Percentiles rank a stretch among this genome's conserved stretches.
Conservation (phyloP, 1,284 basidiomycete species). For the Pseudozyma sp. region DNA sequence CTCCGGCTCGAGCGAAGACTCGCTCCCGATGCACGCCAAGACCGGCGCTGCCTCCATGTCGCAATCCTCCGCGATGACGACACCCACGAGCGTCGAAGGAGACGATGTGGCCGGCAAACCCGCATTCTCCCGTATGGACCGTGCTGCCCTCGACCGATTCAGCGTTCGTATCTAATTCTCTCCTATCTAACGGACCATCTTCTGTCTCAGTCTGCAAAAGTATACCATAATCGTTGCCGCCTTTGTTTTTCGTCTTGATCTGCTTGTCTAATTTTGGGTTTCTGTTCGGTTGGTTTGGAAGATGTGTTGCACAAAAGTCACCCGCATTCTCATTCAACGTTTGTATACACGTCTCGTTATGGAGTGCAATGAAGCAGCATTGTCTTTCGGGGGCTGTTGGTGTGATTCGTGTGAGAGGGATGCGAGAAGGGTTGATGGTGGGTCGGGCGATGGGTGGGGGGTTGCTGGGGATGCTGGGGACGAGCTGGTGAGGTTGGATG, state of each 20-base stretch:
- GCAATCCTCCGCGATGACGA: constrained; percentile 17
- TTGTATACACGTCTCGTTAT: too few relatives aligned
- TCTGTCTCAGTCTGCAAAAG: not conserved
- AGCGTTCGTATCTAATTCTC: constrained; percentile 30
- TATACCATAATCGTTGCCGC: not conserved
- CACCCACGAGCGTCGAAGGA: constrained; percentile 19
- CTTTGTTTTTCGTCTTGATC: not conserved
- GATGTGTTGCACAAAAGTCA: too few relatives aligned
- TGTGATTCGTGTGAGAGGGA: too few relatives aligned
- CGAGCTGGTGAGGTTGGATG: too few relatives aligned
- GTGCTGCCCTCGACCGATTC: constrained; percentile 47
- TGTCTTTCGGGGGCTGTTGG: too few relatives aligned
- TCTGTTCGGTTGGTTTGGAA: not conserved
- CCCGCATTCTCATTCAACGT: too few relatives aligned
- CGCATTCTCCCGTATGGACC: constrained; percentile 31
- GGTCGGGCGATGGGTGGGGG: too few relatives aligned
- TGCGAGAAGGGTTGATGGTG: too few relatives aligned
- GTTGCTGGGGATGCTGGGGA: too few relatives aligned
- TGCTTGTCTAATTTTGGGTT: not conserved
- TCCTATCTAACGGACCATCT: not conserved
- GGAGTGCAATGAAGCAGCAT: too few relatives aligned
- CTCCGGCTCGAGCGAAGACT: constrained; percentile 37
- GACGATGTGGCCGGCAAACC: constrained; percentile 21
- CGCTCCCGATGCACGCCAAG: not conserved
- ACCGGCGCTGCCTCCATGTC: not conserved